Conservation (phyloP, 2,329 filamentous ascomycete species). For the Cladosporium colombiae region DNA sequence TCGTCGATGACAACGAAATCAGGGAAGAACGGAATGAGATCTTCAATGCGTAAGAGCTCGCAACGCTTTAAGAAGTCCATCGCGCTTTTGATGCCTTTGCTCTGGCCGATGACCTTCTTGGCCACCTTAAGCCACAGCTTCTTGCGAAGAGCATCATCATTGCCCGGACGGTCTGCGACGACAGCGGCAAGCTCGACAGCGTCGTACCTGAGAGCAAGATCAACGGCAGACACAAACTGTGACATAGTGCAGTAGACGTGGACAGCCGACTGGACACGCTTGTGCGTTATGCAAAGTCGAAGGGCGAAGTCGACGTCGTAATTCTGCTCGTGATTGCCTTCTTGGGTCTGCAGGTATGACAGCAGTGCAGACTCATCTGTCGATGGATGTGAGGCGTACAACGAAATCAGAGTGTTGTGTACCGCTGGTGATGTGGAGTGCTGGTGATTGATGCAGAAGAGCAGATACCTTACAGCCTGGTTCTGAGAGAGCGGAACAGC, state of each 20-base stretch:
- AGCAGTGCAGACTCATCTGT: slow-evolving; percentile 83
- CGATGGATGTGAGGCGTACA: slow-evolving; percentile 85
- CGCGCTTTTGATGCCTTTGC: slow-evolving; percentile 78
- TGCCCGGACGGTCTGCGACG: slow-evolving; percentile 80
- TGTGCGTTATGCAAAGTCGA: slow-evolving; percentile 90
- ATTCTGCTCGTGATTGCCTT: slow-evolving; percentile 68
- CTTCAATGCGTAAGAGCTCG: slow-evolving; percentile 90
- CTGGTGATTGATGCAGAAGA: slow-evolving; percentile 87
- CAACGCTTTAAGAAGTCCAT: slow-evolving; percentile 92
- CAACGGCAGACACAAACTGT: slow-evolving; percentile 89
- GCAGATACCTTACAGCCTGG: slow-evolving; percentile 90
- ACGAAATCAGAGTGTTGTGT: slow-evolving; percentile 94
- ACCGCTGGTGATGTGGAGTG: slow-evolving; percentile 80
- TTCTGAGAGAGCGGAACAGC: slow-evolving; percentile 69
- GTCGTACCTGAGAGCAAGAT: slow-evolving; percentile 84
- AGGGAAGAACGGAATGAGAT: slow-evolving; percentile 96
- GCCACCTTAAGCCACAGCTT: slow-evolving; percentile 94
- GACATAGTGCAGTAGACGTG: slow-evolving; percentile 98
- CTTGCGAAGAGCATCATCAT: slow-evolving; percentile 77
- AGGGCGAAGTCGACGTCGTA: slow-evolving; percentile 97
- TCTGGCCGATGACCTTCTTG: slow-evolving; percentile 86
- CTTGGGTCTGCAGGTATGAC: slow-evolving; percentile 86
- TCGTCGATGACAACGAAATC: slow-evolving; percentile 99
- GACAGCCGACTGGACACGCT: slow-evolving; percentile 89
- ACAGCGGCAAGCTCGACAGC: slow-evolving; percentile 86